Evolutionary conservation across 2,329 filamentous ascomycete species (phyloP), one percentile per base, ranked within the genome.

Genomic region (Phialophora expanda): DNA sequence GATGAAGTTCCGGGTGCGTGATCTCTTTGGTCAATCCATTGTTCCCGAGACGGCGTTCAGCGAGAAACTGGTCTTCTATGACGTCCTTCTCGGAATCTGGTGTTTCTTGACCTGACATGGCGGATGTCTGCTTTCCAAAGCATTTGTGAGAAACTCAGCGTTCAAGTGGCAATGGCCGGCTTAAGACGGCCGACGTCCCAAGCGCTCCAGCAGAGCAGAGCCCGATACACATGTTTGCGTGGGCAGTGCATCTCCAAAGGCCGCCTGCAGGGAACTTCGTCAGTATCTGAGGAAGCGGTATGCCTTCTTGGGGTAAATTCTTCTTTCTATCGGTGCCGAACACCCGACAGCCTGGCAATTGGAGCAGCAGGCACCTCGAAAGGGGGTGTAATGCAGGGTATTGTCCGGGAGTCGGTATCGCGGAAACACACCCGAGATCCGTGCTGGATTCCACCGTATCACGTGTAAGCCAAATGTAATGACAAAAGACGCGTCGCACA

Each of bases 71-170:
- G 22, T 38, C 30, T 32, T 59, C 53, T 55, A 65, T 69, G 54
- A 58, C 67, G 51, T 66, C 61, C 46, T 66, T 66, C 54, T 69
- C 67, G 20, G 20, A 51, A 12, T 62, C 64, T 30, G 54, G 61
- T 5, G 54, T 64, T 22, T 68, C 61, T 57, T 48, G 66, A 44
- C 61, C 60, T n/a, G 67, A 66, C 67, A 69, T 69, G n/a, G 26
- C 63, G 28, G 54, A 8, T 32, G 30, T 57, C 22, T 53, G 32
- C 12, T 54, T 12, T 61, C 46, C 32, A 28, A n/a, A 46, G 32
- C 30, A 62, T 62, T 44, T 34, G 51, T 30, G 53, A 20, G 1
- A 17, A 32, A 34, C n/a, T 34, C 17, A 12, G 48, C 6, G 24
- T 8, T 38, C 46, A n/a, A 17, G 48, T 11, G 28, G 46, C 22